Evolutionary conservation across 257 asterid genomes (phyloP), one percentile per base, ranked within the genome.

Genomic region (Plantago elongata): DNA sequence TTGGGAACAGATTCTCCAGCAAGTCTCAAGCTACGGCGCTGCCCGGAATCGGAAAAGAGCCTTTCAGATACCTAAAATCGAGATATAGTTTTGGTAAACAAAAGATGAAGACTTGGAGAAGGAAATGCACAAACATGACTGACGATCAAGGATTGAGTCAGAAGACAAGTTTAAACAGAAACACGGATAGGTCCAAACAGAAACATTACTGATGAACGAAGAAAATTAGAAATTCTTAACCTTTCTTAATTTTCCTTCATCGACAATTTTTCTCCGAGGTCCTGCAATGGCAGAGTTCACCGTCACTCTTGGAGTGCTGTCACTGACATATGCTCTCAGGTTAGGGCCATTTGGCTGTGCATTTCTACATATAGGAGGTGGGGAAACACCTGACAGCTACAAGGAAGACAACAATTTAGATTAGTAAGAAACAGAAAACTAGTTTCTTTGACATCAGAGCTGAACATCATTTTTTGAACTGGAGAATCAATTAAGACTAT

Each of bases 201-300:
- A 58, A 51, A 13, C 10, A 13, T 7, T 27, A 51, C 27, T 22
- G 27, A 22, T 22, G 27, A 22, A 22, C 27, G 2, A 22, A 22
- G 27, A 22, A 22, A 22, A 22, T 22, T 22, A 1, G 49, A 71
- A 63, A 57, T 13, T 75, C 64, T 72, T 63, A 57, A 91, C 97
- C 99, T 89, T 93, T 77, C 99, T 87, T 22, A 93, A 51, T 67
- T 93, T 93, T 57, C 97, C 99, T 75, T 89, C 97, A 34, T 93
- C 99, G 51, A 93, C 96, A 77, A 92, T 75, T 78, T 93, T 93
- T 73, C 97, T 89, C 77, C 96, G 78, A 65, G 96, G 99, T 71
- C 91, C 90, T 61, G 88, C 82, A 51, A 81, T 66, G 49, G 82
- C 72, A 62, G 96, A 70, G 81, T 83, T 84, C 65, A 84, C 75